Evolutionary conservation across 2,329 filamentous ascomycete genomes (phyloP).

Genomic region (Penicillium corylophilum): DNA sequence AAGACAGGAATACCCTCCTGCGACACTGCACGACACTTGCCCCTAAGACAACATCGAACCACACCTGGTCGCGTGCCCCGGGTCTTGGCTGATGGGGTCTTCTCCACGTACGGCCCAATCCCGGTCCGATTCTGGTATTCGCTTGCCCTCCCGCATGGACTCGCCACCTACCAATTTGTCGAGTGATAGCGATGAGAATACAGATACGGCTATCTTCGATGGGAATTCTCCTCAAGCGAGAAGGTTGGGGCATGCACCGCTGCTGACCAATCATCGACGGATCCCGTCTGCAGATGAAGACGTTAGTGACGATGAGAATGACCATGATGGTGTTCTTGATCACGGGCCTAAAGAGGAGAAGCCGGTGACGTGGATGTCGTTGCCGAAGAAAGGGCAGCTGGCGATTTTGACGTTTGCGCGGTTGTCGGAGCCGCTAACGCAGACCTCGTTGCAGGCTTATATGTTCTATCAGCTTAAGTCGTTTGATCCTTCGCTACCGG

Average conservation of each 20-base stretch:
- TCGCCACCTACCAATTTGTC: slow-evolving; percentile 5
- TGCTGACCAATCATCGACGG: slow-evolving; percentile 10
- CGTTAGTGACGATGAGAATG: slow-evolving; percentile 16
- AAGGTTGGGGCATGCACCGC: slow-evolving; percentile 13
- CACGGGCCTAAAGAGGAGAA: slow-evolving; percentile 31
- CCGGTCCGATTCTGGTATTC: slow-evolving; percentile 5
- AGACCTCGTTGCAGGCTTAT: slow-evolving; percentile 75
- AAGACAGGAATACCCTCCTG: background rate
- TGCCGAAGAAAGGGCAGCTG: slow-evolving; percentile 76
- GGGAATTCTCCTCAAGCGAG: slow-evolving; percentile 4
- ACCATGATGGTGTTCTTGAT: slow-evolving; percentile 10
- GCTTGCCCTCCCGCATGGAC: background rate
- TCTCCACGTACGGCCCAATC: slow-evolving; percentile 14
- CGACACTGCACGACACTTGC: background rate
- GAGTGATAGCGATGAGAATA: slow-evolving; percentile 17
- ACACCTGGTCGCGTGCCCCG: slow-evolving; percentile 9
- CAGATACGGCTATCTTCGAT: slow-evolving; percentile 20
- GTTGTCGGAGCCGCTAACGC: slow-evolving; percentile 77
- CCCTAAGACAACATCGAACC: background rate
- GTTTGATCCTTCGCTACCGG: slow-evolving; percentile 61
- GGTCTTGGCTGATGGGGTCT: slow-evolving; percentile 19
- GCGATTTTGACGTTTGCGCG: slow-evolving; percentile 74
- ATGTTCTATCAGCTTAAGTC: slow-evolving; percentile 88
- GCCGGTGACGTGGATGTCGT: slow-evolving; percentile 65
- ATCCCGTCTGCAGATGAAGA: slow-evolving; percentile 19